phyloP scores from a whole-genome alignment of 1,139 yeast genomes.

The Candida frijolesensis region DNA sequence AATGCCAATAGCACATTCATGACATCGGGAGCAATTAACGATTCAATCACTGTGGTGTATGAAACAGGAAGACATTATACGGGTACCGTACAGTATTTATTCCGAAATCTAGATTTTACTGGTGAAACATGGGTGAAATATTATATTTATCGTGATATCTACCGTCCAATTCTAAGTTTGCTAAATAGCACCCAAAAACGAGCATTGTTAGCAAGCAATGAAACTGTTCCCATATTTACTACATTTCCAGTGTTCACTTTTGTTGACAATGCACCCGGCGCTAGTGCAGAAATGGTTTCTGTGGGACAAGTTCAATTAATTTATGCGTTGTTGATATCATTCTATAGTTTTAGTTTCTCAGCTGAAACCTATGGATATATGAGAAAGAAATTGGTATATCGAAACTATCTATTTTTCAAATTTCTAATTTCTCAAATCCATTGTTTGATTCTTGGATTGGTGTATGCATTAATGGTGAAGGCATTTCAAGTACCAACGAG shows the following conservation, averaged over 20 bases:
- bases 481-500: constrained; percentile 60
- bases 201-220: constrained; percentile 18
- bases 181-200: constrained; percentile 16
- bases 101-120: constrained; percentile 36
- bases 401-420: constrained; percentile 52
- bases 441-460: constrained; percentile 54
- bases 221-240: constrained; percentile 22
- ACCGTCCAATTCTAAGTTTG: constrained; percentile 22
- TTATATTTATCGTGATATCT: constrained; percentile 24
- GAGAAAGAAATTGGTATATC: constrained; percentile 37
- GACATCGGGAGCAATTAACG: constrained; percentile 14
- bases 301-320: constrained; percentile 39
- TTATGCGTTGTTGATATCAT: constrained; percentile 35
- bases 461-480: constrained; percentile 59
- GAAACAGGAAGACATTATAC: constrained; percentile 59
- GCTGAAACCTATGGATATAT: constrained; percentile 25
- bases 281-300: constrained; percentile 27
- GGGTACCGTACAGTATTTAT: constrained; percentile 40
- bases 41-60: constrained; percentile 40
- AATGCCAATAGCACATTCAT: constrained; percentile 22
- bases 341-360: constrained; percentile 35
- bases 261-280: constrained; percentile 25
- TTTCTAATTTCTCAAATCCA: constrained; percentile 47
- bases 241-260: constrained; percentile 24
- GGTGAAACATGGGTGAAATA: constrained; percentile 25